Conservation (phyloP, 768 basidiomycete genomes). For the Mycena amicta region DNA sequence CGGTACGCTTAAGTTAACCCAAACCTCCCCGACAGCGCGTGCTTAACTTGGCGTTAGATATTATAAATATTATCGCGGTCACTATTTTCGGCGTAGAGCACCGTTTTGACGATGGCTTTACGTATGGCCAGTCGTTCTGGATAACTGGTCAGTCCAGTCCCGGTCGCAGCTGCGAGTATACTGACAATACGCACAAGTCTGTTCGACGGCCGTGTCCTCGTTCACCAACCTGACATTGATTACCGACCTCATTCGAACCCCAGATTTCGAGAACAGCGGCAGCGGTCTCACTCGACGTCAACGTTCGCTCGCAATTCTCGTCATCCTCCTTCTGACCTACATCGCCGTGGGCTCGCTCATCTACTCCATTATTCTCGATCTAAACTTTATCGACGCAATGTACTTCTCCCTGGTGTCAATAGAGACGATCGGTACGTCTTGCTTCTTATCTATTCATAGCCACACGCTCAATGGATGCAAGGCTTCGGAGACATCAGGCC, state of each 20-base stretch:
- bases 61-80: slow-evolving; percentile 65
- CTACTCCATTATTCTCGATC: slow-evolving; percentile 52
- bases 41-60: slow-evolving; percentile 48
- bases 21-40: background rate
- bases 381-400: slow-evolving; percentile 72
- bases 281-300: slow-evolving; percentile 83
- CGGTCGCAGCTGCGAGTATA: background rate
- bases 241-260: slow-evolving; percentile 58
- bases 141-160: slow-evolving; percentile 41
- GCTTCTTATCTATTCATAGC: slow-evolving; percentile 1
- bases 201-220: slow-evolving; percentile 68
- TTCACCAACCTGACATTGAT: slow-evolving; percentile 71
- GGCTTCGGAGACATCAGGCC: slow-evolving; percentile 81
- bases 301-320: slow-evolving; percentile 74
- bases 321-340: slow-evolving; percentile 74
- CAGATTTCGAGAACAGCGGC: slow-evolving; percentile 66
- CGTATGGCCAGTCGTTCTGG: slow-evolving; percentile 75
- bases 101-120: slow-evolving; percentile 65
- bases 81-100: slow-evolving; percentile 65
- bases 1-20: slow-evolving; percentile 41
- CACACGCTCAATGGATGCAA: slow-evolving; percentile 27
- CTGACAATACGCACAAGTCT: slow-evolving; percentile 38
- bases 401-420: slow-evolving; percentile 78
- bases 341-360: slow-evolving; percentile 72
- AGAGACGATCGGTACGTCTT: slow-evolving; percentile 57